phyloP scores from a whole-genome alignment of 2,329 filamentous ascomycete genomes.

The Phyllosticta citriasiana region DNA sequence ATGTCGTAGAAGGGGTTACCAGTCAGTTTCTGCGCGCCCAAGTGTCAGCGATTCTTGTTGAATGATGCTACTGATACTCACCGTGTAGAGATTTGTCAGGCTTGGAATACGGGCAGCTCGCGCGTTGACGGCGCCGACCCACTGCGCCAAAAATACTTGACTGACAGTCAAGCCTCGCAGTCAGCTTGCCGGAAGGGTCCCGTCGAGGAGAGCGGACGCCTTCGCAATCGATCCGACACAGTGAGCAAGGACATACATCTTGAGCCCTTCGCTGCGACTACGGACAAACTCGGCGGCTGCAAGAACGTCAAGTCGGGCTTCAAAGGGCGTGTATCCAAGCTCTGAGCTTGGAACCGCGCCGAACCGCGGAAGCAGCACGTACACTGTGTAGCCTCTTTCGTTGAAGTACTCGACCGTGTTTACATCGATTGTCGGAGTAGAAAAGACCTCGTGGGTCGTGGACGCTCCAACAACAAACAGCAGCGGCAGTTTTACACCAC shows the following conservation, averaged over 20 bases:
- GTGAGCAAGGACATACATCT: constrained; percentile 51
- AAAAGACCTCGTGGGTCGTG: constrained; percentile 54
- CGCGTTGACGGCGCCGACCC: constrained; percentile 47
- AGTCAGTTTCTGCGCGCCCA: constrained; percentile 4
- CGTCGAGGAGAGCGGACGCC: constrained; percentile 49
- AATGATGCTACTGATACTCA: not conserved
- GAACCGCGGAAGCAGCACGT: constrained; percentile 49
- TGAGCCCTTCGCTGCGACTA: constrained; percentile 16
- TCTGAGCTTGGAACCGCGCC: constrained; percentile 42
- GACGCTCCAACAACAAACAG: constrained; percentile 54
- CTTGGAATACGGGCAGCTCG: constrained; percentile 34
- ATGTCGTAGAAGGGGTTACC: constrained; percentile 7
- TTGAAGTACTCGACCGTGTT: constrained; percentile 56
- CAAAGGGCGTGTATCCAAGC: constrained; percentile 48
- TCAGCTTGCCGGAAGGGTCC: constrained; percentile 48
- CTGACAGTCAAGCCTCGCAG: constrained; percentile 49
- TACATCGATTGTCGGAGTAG: constrained; percentile 52
- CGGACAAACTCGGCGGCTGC: constrained; percentile 48
- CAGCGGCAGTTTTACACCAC: constrained; percentile 29
- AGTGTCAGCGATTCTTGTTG: not conserved
- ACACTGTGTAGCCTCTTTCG: constrained; percentile 50
- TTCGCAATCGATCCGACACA: constrained; percentile 55
- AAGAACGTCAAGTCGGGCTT: constrained; percentile 49
- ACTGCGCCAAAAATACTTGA: constrained; percentile 55
- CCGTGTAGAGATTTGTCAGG: constrained; percentile 5